Evolutionary conservation across 805 yeast genomes (phyloP), one percentile per base, ranked within the genome.

Genomic region (Wickerhamomyces queroliae): DNA sequence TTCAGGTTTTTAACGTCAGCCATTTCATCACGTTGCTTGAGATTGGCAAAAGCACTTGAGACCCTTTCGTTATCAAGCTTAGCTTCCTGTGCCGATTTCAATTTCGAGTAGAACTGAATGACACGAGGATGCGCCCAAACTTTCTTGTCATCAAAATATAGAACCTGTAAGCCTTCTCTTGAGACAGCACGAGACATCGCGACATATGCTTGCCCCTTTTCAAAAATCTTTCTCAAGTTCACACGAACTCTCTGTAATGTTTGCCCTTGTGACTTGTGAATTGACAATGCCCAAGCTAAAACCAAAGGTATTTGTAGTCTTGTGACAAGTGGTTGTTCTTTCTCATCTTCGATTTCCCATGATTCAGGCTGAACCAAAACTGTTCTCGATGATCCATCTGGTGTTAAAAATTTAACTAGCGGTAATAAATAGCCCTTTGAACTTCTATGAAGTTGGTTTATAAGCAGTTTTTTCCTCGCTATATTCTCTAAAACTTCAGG

Each of bases 221-320:
- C 98, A 61, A 91, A 91, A 2, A 84, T 78, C 40, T 70, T 69
- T 27, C 72, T 67, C 44, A 91, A 69, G 57, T 93, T 95, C 6
- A 91, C 95, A 45, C 73, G 73, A 4, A 86, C 89, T 40, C 75
- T 70, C 5, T 82, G 79, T 33, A 89, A 61, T 0, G 98, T 85
- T 61, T 91, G 90, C 1, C 99, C 99, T 59, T 91, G 99, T 0
- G 97, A 80, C 63, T 93, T 91, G 58, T 93, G 99, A 33, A 93
- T 90, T 0, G 97, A 89, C 33, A 93, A 62, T 0, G 99, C 89
- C 97, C 98, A 93, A 0, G 99, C 95, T n/a, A 90, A 65, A 50
- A 91, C 80, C 38, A 93, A 63, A 0, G 99, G 99, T 2, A 93
- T 49, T 55, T 93, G 99, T 0, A 70, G 67, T 50, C 97, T 69